Conservation (phyloP, 2,329 filamentous ascomycete genomes). For the Fonsecaea nubica region DNA sequence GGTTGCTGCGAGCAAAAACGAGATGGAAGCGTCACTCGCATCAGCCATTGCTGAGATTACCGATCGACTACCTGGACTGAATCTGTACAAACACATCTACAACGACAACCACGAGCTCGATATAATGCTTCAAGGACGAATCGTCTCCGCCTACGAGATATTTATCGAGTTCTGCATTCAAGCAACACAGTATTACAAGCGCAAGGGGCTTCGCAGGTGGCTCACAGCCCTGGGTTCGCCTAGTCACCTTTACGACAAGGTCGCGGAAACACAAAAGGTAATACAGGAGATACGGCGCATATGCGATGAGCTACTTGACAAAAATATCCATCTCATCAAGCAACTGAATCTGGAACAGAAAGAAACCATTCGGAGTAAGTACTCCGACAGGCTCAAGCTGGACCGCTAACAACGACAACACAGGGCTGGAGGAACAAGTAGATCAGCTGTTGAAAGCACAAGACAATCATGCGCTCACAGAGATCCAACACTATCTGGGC, state of each 20-base stretch:
- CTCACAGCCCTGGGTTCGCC: neutral
- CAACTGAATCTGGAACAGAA: neutral
- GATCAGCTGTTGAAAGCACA: neutral
- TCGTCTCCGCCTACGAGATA: neutral
- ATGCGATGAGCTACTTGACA: neutral
- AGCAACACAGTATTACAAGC: neutral
- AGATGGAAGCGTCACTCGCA: neutral
- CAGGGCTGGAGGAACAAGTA: neutral
- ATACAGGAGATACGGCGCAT: neutral
- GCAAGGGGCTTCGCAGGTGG: neutral
- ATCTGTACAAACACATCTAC: conserved; percentile 10
- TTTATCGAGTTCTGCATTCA: neutral
- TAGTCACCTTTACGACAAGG: neutral
- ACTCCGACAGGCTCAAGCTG: neutral
- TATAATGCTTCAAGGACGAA: neutral
- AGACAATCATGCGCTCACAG: neutral
- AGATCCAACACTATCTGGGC: neutral
- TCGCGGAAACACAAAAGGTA: neutral
- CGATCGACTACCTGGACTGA: conserved; percentile 2
- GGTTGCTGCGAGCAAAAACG: neutral
- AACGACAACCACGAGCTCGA: conserved; percentile 7
- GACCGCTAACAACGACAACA: neutral
- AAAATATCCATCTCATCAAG: neutral
- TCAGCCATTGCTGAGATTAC: neutral
- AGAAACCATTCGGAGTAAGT: neutral